These are phyloP conservation scores for Chlamydomonas incerta DNA, from an alignment of 139 green algal genomes.

Conservation along the genomic window DNA sequence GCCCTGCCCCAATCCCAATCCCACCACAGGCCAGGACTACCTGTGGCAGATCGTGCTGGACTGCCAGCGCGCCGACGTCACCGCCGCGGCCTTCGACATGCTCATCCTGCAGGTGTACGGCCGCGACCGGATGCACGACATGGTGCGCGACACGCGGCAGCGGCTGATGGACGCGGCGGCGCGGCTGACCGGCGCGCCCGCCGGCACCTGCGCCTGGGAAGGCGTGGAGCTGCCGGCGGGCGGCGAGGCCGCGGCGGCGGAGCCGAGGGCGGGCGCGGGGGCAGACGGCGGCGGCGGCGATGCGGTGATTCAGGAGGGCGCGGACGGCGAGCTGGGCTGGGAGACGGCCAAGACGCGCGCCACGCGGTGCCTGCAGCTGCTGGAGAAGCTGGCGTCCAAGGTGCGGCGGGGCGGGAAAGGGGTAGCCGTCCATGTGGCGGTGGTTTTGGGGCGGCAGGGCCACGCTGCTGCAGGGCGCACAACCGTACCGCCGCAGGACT, in stretches of 20 bases:
- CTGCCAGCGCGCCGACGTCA: conserved; percentile 22
- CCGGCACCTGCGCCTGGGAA: conserved; percentile 8
- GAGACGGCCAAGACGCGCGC: conserved; percentile 16
- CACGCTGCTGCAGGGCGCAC: no score
- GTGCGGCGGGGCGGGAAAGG: background rate
- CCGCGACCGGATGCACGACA: no score
- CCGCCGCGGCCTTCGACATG: background rate
- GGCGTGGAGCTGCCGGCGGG: conserved; percentile 16
- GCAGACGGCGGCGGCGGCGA: no score
- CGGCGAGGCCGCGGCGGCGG: background rate
- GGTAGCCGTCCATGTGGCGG: no score
- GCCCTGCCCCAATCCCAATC: background rate
- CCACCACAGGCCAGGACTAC: conserved; percentile 32
- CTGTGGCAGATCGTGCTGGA: conserved; percentile 68
- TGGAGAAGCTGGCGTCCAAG: conserved; percentile 42
- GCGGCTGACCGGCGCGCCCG: conserved; percentile 6
- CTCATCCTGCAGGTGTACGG: conserved; percentile 33
- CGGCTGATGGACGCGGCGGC: conserved; percentile 34
- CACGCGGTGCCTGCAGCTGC: conserved; percentile 49
- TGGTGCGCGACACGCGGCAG: conserved; percentile 13
- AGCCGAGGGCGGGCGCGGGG: no score
- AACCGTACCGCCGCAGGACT: no score
- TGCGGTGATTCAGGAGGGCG: no score
- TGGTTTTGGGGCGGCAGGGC: no score
- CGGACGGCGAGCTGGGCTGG: background rate